These are phyloP conservation scores for Starmerella potacharoeniae DNA, from an alignment of 805 yeast species.

Conservation along the genomic window DNA sequence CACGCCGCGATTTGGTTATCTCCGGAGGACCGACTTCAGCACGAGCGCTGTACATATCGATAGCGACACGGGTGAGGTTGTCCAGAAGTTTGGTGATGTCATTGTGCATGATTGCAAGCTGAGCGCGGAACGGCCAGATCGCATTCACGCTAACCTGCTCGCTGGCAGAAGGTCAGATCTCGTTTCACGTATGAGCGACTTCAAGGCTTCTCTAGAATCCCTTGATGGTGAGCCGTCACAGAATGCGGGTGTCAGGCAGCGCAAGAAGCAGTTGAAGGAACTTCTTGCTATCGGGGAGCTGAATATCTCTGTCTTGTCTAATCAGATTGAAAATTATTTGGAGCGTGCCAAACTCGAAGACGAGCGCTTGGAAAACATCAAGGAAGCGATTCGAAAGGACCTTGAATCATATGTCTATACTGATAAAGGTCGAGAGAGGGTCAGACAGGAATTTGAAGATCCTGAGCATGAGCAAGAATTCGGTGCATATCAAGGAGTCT, in stretches of 20 bases:
- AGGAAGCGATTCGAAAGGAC: not conserved
- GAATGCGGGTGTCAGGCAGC: not conserved
- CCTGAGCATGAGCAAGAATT: not conserved
- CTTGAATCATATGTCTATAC: not conserved
- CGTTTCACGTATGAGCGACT: slow-evolving; percentile 25
- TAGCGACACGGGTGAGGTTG: slow-evolving; percentile 20
- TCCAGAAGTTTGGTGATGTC: slow-evolving; percentile 42
- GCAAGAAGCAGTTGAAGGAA: slow-evolving; percentile 4
- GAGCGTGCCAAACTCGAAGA: slow-evolving; percentile 15
- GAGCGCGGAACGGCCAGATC: slow-evolving; percentile 26
- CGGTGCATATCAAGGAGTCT: not conserved
- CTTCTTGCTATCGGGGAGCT: slow-evolving; percentile 7
- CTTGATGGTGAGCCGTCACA: slow-evolving; percentile 16
- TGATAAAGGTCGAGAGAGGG: not conserved
- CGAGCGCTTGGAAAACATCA: slow-evolving; percentile 6
- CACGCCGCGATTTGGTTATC: slow-evolving; percentile 60
- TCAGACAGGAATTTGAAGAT: not conserved
- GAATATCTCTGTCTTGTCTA: slow-evolving; percentile 1
- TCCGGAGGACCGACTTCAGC: slow-evolving; percentile 45
- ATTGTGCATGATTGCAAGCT: slow-evolving; percentile 53
- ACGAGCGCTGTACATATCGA: slow-evolving; percentile 29
- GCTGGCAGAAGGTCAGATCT: slow-evolving; percentile 25
- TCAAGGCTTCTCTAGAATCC: slow-evolving; percentile 28
- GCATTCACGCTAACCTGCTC: slow-evolving; percentile 24
- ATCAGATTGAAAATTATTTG: slow-evolving; percentile 13